Conservation (phyloP, 352 stramenopile genomes). For the Stramenopiles sp. region DNA sequence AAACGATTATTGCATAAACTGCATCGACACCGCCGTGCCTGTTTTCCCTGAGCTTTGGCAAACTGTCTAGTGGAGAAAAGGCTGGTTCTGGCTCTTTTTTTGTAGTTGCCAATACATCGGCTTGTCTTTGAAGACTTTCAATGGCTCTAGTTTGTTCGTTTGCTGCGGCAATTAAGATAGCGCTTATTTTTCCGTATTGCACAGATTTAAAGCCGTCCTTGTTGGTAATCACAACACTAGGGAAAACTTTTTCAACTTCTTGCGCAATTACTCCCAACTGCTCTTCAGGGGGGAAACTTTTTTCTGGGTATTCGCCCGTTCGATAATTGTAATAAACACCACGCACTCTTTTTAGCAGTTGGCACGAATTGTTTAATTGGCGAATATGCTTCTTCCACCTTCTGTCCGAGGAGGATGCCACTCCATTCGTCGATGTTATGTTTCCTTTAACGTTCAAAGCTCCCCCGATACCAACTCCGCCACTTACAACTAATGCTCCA, state of each 20-base stretch:
- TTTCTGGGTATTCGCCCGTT: constrained; percentile 27
- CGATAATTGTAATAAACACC: constrained; percentile 37
- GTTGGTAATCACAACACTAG: constrained; percentile 46
- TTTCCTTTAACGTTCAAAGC: not conserved
- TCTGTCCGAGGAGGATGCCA: constrained; percentile 16
- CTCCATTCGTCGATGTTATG: not conserved
- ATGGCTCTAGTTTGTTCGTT: too few species aligned
- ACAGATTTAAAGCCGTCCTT: constrained; percentile 56
- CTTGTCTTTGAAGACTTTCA: too few species aligned
- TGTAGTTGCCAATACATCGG: too few species aligned
- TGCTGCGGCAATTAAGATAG: constrained; percentile 52
- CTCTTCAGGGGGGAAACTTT: constrained; percentile 27
- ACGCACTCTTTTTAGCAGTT: constrained; percentile 12
- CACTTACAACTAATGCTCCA: not conserved
- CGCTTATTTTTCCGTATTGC: constrained; percentile 48
- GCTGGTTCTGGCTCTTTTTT: too few species aligned
- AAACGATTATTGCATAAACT: too few species aligned
- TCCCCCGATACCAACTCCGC: not conserved
- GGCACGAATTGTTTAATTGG: not conserved
- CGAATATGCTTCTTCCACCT: constrained; percentile 19
- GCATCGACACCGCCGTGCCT: too few species aligned
- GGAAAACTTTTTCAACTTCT: constrained; percentile 47
- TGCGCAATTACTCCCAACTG: constrained; percentile 67
- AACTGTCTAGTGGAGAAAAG: too few species aligned
- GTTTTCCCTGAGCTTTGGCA: too few species aligned